These are phyloP conservation scores for Ogataea wickerhamii DNA, from an alignment of 805 yeast species.

Conservation along the genomic window DNA sequence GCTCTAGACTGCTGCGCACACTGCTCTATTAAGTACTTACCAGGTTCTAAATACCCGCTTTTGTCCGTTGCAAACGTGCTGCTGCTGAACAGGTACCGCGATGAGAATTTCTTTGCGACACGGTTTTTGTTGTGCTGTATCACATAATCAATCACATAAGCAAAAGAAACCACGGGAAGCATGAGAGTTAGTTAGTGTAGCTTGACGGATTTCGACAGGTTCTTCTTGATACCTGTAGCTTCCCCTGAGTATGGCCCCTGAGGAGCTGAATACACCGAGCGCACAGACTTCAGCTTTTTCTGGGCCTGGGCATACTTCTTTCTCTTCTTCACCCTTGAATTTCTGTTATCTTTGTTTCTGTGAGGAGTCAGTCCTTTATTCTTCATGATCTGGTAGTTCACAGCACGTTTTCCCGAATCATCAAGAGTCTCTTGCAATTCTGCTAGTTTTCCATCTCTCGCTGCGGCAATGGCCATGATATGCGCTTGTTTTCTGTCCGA, in stretches of 20 bases:
- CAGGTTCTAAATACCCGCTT: too few species aligned
- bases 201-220: constrained; percentile 81
- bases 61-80: too few species aligned
- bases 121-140: neutral
- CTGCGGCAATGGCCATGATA: constrained; percentile 67
- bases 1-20: too few species aligned
- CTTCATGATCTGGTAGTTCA: constrained; percentile 90
- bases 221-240: constrained; percentile 95
- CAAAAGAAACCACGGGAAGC: neutral
- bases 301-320: constrained; percentile 92
- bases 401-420: constrained; percentile 87
- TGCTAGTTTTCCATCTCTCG: constrained; percentile 77
- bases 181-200: constrained; percentile 37
- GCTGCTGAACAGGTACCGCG: too few species aligned
- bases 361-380: constrained; percentile 94
- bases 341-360: constrained; percentile 90
- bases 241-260: constrained; percentile 89
- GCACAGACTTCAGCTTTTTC: constrained; percentile 86
- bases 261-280: constrained; percentile 79
- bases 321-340: constrained; percentile 97
- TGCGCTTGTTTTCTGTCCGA: constrained; percentile 61
- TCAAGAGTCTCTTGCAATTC: constrained; percentile 67
- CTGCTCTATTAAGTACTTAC: too few species aligned
- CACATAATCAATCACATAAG: neutral
- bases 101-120: constrained; percentile 2